Percentiles rank a stretch among this genome's conserved stretches.
These are phyloP conservation scores for Heterobasidion annosum DNA, from an alignment of 1,284 basidiomycete species.

Conservation along the genomic window DNA sequence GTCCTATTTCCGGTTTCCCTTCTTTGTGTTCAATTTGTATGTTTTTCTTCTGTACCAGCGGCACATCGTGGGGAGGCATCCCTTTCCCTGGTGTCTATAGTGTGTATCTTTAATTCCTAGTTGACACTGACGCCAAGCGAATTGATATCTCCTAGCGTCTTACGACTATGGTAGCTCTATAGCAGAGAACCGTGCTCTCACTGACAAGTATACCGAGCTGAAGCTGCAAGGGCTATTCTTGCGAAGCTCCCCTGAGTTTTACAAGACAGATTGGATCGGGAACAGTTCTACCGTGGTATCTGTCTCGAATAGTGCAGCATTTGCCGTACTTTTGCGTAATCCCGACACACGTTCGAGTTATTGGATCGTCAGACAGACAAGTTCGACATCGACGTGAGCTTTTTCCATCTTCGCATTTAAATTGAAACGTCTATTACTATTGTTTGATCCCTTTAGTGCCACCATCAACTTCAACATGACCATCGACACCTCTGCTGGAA, in stretches of 20 bases:
- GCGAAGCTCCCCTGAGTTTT: conserved; percentile 65
- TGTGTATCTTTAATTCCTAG: conserved; percentile 12
- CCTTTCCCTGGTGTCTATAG: conserved; percentile 61
- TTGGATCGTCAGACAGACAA: conserved; percentile 59
- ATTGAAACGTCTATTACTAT: no score
- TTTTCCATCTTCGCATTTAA: neutral
- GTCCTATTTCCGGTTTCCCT: conserved; percentile 5
- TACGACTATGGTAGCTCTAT: conserved; percentile 68
- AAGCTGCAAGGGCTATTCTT: conserved; percentile 71
- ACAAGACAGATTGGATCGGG: conserved; percentile 67
- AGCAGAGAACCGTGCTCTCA: conserved; percentile 60
- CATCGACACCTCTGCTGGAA: conserved; percentile 40
- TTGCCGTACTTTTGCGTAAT: conserved; percentile 58
- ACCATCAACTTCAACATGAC: conserved; percentile 46
- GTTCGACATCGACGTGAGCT: conserved; percentile 58
- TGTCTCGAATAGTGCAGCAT: conserved; percentile 40
- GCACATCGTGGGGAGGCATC: conserved; percentile 72
- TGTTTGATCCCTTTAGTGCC: conserved; percentile 23
- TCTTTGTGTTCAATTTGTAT: neutral
- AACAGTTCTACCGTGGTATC: conserved; percentile 42
- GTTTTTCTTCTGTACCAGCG: conserved; percentile 28
- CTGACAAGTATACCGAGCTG: conserved; percentile 62
- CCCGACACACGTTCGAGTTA: conserved; percentile 57
- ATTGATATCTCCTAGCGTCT: conserved; percentile 23
- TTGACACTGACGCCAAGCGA: neutral